Conservation (phyloP, 1,284 basidiomycete genomes). For the Trichosporon coremiiforme region DNA sequence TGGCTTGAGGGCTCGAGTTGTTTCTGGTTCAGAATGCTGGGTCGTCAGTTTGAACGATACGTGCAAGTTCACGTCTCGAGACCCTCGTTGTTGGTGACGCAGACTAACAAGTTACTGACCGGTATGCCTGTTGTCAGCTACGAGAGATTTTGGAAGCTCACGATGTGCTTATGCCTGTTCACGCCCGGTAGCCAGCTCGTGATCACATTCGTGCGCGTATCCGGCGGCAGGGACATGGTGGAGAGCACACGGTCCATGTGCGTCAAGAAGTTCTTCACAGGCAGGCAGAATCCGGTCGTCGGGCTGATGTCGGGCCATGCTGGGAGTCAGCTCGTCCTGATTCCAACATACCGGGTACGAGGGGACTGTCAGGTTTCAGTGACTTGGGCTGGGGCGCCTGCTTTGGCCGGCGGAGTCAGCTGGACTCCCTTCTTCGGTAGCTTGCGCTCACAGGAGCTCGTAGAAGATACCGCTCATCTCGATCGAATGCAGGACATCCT, state of each 20-base stretch:
- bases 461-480: slow-evolving; percentile 45
- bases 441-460: slow-evolving; percentile 43
- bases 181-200: slow-evolving; percentile 50
- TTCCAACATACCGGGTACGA: slow-evolving; percentile 43
- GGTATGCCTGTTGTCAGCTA: slow-evolving; percentile 39
- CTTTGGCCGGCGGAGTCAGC: slow-evolving; percentile 18
- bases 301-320: slow-evolving; percentile 52
- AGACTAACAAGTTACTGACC: no score
- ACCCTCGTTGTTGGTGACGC: no score
- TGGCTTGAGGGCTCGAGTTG: slow-evolving; percentile 42
- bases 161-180: slow-evolving; percentile 48
- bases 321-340: slow-evolving; percentile 17
- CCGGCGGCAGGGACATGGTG: slow-evolving; percentile 46
- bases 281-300: slow-evolving; percentile 44
- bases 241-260: slow-evolving; percentile 50
- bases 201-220: slow-evolving; percentile 48
- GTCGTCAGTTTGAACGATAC: slow-evolving; percentile 18
- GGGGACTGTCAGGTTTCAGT: slow-evolving; percentile 39
- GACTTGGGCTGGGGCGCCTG: slow-evolving; percentile 24
- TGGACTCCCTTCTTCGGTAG: no score
- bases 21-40: slow-evolving; percentile 42
- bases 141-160: slow-evolving; percentile 28
- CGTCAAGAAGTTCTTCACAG: slow-evolving; percentile 46
- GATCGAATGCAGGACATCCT: slow-evolving; percentile 49
- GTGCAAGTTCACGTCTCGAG: no score